Base-by-base conservation (phyloP, 2,329 filamentous ascomycete species). In the Cladosporium sp. region DNA sequence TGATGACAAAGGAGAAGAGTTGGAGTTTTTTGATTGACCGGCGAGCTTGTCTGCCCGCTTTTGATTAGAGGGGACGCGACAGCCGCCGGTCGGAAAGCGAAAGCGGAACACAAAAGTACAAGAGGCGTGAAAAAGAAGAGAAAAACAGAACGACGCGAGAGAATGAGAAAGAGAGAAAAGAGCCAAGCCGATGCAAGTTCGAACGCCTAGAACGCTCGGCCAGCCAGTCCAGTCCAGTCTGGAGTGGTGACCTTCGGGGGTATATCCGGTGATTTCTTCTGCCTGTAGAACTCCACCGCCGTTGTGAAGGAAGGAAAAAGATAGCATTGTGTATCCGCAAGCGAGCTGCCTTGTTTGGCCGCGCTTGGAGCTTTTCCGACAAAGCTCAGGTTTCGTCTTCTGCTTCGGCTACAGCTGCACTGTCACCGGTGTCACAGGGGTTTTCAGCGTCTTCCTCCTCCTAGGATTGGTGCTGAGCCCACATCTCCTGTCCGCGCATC, bases 401-500 rank as follows among this genome's bases (percentile, higher is more conserved):
- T 19, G 40, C 38, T 32, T 35, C 48, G 48, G 34, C 40, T 50
- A 31, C 40, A 18, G 48, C 41, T 37, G 37, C 16, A n/a, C 13
- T 38, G 35, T 42, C 22, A 34, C 4, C 46, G 28, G 37, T 18
- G 11, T 19, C 32, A 11, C 28, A 33, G 5, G 18, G 32, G 22
- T 40, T 18, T 8, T 50, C 48, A 38, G 31, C 48, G 10, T 28
- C 7, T 28, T 44, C 8, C 13, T 49, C 46, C 7, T 49, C 52
- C 52, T 54, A 54, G 14, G 52, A 54, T 54, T 67, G 67, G 49
- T 68, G 66, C 63, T 78, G 77, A 32, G 76, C 72, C 79, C 78
- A 81, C 64, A 81, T 72, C 63, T 81, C 77, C 54, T 70, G 73
- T 46, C 50, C 72, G 55, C 78, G 75, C 53, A 80, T 75, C 68